These are phyloP conservation scores for Phytomonas sp. DNA, from an alignment of 208 protist genomes.

Conservation along the genomic window DNA sequence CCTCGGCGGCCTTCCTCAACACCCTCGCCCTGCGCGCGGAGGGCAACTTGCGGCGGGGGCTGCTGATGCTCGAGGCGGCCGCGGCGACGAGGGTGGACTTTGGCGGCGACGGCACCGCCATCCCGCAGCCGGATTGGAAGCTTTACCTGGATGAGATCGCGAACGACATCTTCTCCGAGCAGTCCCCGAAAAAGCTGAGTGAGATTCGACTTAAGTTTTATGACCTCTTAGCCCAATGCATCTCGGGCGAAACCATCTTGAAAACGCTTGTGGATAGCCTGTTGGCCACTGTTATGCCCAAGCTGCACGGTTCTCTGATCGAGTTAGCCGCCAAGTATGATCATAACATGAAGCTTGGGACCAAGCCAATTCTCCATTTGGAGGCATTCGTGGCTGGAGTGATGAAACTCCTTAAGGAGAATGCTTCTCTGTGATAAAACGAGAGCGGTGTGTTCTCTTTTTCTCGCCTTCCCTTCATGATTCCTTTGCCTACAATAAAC, in stretches of 20 bases:
- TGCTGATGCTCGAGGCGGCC: conserved; percentile 96
- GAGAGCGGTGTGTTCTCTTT: background rate
- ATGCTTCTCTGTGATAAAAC: background rate
- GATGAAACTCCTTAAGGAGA: conserved; percentile 76
- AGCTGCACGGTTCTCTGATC: conserved; percentile 80
- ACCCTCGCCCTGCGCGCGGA: conserved; percentile 66
- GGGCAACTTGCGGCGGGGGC: conserved; percentile 94
- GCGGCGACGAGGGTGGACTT: conserved; percentile 81
- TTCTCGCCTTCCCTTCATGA: background rate
- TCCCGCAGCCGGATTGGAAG: conserved; percentile 94
- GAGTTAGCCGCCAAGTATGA: conserved; percentile 93
- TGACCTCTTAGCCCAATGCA: conserved; percentile 97
- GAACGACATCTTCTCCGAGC: conserved; percentile 88
- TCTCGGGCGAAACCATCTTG: conserved; percentile 95
- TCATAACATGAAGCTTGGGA: conserved; percentile 94
- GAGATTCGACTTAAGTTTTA: conserved; percentile 95
- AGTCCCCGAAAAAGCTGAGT: conserved; percentile 91
- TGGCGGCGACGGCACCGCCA: conserved; percentile 47
- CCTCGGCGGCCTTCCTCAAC: conserved; percentile 54
- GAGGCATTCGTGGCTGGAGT: conserved; percentile 95
- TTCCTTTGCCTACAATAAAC: background rate
- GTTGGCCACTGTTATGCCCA: conserved; percentile 53
- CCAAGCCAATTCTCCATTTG: conserved; percentile 97
- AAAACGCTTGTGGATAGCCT: conserved; percentile 80
- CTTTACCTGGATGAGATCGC: conserved; percentile 90